phyloP scores from a whole-genome alignment of 352 stramenopile genomes.

The Phytophthora tubulina region DNA sequence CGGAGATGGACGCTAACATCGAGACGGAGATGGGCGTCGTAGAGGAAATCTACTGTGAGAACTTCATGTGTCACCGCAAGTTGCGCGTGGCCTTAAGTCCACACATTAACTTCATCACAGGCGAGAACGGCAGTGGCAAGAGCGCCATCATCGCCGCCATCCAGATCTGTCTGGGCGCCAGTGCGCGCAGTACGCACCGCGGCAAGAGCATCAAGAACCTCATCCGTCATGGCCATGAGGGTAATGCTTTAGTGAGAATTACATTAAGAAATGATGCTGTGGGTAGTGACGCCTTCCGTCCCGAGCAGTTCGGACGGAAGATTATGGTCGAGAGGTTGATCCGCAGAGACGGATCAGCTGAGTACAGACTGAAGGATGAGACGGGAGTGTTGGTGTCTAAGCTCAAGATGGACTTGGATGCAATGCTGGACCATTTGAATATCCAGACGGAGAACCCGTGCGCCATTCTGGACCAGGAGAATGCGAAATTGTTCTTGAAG shows the following conservation, averaged over 20 bases:
- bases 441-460: slow-evolving; percentile 98
- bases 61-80: slow-evolving; percentile 99
- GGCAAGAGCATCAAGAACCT: slow-evolving; percentile 96
- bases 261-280: slow-evolving; percentile 93
- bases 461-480: slow-evolving; percentile 97
- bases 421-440: slow-evolving; percentile 95
- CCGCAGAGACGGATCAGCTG: slow-evolving; percentile 74
- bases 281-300: slow-evolving; percentile 92
- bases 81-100: slow-evolving; percentile 87
- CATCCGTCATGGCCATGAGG: slow-evolving; percentile 92
- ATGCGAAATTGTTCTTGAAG: slow-evolving; percentile 97
- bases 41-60: slow-evolving; percentile 95
- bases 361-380: slow-evolving; percentile 84
- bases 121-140: slow-evolving; percentile 96
- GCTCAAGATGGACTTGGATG: slow-evolving; percentile 93
- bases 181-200: slow-evolving; percentile 93
- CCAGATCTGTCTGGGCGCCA: slow-evolving; percentile 97
- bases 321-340: slow-evolving; percentile 96
- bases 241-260: slow-evolving; percentile 91
- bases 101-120: slow-evolving; percentile 91
- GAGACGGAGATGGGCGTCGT: slow-evolving; percentile 94
- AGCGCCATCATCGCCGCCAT: slow-evolving; percentile 97
- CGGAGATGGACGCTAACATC: slow-evolving; percentile 39
- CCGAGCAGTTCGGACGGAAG: slow-evolving; percentile 92
- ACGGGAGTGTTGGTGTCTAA: slow-evolving; percentile 71